These are phyloP conservation scores for Eutypa lata DNA, from an alignment of 2,329 filamentous ascomycete genomes.

Conservation along the genomic window DNA sequence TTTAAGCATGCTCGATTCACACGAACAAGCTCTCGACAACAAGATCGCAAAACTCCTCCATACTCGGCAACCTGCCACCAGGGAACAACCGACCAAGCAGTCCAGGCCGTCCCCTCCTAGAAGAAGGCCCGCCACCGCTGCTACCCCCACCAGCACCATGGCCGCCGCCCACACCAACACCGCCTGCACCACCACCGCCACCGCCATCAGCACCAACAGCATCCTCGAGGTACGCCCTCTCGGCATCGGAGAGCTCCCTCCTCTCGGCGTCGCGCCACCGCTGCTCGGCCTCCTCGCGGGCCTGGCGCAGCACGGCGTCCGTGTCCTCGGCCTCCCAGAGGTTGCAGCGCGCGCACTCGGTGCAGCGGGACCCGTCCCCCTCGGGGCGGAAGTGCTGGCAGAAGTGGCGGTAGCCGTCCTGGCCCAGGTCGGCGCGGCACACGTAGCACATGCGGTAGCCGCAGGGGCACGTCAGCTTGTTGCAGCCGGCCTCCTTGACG, in stretches of 20 bases:
- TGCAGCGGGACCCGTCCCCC: constrained; percentile 68
- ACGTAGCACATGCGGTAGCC: constrained; percentile 99
- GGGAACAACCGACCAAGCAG: constrained; percentile 11
- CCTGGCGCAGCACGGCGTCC: constrained; percentile 64
- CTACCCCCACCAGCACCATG: constrained; percentile 11
- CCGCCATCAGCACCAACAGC: constrained; percentile 32
- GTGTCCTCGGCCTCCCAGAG: constrained; percentile 74
- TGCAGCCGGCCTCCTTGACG: constrained; percentile 91
- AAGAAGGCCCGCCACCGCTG: not conserved
- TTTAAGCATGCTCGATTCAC: constrained; percentile 5
- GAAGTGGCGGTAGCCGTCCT: constrained; percentile 87
- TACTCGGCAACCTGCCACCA: constrained; percentile 19
- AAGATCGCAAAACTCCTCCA: constrained; percentile 29
- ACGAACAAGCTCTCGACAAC: constrained; percentile 27
- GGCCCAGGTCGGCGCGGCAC: constrained; percentile 72
- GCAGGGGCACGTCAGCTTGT: constrained; percentile 93
- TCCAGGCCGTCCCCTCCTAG: not conserved
- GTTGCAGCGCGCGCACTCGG: constrained; percentile 77
- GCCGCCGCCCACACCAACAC: constrained; percentile 31
- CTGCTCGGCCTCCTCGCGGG: constrained; percentile 68
- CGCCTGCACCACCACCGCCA: constrained; percentile 6
- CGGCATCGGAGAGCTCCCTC: constrained; percentile 50
- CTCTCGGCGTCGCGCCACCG: constrained; percentile 68
- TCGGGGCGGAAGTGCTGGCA: constrained; percentile 91
- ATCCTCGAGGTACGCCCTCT: constrained; percentile 56